Evolutionary conservation across 495 filamentous ascomycete genomes (phyloP).

Genomic region (Hypoxylon cercidicola): DNA sequence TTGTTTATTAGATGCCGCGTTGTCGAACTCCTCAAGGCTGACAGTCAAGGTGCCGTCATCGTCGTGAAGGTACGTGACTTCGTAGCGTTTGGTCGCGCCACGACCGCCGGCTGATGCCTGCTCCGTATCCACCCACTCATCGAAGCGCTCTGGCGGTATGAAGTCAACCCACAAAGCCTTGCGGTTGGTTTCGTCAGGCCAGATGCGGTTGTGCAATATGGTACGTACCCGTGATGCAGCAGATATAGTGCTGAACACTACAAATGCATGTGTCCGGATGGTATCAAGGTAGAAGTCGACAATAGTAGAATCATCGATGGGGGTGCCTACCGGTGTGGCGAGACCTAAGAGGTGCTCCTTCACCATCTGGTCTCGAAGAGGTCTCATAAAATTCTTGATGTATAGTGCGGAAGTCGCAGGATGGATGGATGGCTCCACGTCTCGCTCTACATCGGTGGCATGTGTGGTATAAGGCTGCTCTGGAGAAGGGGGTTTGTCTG

Average conservation of each 20-base stretch:
- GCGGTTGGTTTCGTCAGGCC: slow-evolving; percentile 87
- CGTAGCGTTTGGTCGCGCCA: slow-evolving; percentile 57
- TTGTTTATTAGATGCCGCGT: slow-evolving; percentile 34
- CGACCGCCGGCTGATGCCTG: slow-evolving; percentile 60
- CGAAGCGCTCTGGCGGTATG: slow-evolving; percentile 77
- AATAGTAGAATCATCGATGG: slow-evolving; percentile 64
- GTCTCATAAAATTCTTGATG: slow-evolving; percentile 91
- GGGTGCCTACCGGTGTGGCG: slow-evolving; percentile 66
- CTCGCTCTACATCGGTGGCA: slow-evolving; percentile 44
- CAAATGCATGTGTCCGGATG: slow-evolving; percentile 90
- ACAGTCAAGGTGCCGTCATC: slow-evolving; percentile 65
- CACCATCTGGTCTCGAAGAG: slow-evolving; percentile 73
- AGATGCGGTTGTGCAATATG: slow-evolving; percentile 78
- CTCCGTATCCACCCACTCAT: slow-evolving; percentile 80
- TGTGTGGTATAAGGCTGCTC: slow-evolving; percentile 46
- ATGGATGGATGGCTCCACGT: slow-evolving; percentile 76
- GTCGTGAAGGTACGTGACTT: slow-evolving; percentile 60
- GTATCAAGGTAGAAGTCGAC: slow-evolving; percentile 79
- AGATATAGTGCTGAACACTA: slow-evolving; percentile 70
- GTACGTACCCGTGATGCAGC: slow-evolving; percentile 83
- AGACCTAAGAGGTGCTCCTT: slow-evolving; percentile 73
- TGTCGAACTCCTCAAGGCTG: slow-evolving; percentile 56
- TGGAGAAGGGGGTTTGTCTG: slow-evolving; percentile 39
- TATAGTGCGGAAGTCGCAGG: slow-evolving; percentile 87
- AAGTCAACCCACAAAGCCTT: slow-evolving; percentile 92